These are phyloP conservation scores for Candida railenensis DNA, from an alignment of 805 yeast species.

Conservation along the genomic window DNA sequence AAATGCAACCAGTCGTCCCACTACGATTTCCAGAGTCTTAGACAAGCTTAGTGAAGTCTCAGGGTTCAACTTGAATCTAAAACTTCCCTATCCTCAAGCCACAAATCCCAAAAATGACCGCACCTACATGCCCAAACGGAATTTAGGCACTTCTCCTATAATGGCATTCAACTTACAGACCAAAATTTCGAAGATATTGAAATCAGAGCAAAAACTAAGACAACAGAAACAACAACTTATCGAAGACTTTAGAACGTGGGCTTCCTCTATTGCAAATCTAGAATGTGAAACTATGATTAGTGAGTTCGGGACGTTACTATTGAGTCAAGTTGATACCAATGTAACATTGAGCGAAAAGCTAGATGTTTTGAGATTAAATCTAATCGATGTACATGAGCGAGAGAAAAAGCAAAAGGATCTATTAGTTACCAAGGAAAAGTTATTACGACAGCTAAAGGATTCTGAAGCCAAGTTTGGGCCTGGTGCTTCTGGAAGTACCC, in stretches of 20 bases:
- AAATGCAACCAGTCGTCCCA: conserved; percentile 5
- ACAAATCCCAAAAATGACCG: conserved; percentile 1
- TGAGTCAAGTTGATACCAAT: conserved; percentile 33
- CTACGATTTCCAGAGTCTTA: conserved; percentile 18
- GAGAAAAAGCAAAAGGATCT: conserved; percentile 48
- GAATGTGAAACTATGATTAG: conserved; percentile 39
- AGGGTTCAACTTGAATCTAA: conserved; percentile 1
- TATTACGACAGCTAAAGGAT: conserved; percentile 37
- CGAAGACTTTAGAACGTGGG: conserved; percentile 44
- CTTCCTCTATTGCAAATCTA: conserved; percentile 33
- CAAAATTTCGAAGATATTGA: conserved; percentile 35
- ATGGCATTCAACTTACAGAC: conserved; percentile 28
- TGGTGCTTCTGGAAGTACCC: conserved; percentile 39
- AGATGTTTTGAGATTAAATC: conserved; percentile 42
- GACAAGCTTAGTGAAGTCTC: conserved; percentile 16
- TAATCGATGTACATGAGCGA: conserved; percentile 47
- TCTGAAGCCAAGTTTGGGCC: conserved; percentile 47
- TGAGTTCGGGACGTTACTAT: conserved; percentile 39
- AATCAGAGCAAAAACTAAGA: conserved; percentile 36
- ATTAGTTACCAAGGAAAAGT: conserved; percentile 32
- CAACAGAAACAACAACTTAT: conserved; percentile 36
- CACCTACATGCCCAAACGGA: conserved; percentile 1
- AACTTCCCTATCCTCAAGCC: background rate
- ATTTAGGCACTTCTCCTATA: conserved; percentile 9
- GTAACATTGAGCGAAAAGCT: conserved; percentile 41